Percentiles rank a stretch among this genome's conserved stretches.
Evolutionary conservation across 2,329 filamentous ascomycete species (phyloP).

Genomic region (Shiraia sp.): DNA sequence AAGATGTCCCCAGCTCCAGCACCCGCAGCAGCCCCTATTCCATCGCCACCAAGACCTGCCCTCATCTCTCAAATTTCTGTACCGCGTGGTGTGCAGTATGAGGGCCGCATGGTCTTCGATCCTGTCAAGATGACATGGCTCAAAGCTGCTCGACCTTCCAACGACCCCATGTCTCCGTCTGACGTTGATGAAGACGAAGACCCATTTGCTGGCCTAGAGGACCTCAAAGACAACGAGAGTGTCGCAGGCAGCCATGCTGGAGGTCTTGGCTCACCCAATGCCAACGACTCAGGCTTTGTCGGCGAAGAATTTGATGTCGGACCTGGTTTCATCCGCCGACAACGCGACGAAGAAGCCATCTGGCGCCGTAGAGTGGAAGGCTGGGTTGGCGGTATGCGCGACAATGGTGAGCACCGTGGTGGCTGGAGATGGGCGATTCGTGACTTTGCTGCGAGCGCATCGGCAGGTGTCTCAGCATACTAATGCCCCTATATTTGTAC

Average conservation of each 20-base stretch:
- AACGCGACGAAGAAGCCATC: conserved; percentile 86
- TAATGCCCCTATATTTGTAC: conserved; percentile 4
- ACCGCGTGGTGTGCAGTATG: conserved; percentile 83
- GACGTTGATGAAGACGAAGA: conserved; percentile 86
- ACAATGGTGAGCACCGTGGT: conserved; percentile 47
- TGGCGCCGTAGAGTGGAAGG: conserved; percentile 87
- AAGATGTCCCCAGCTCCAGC: conserved; percentile 40
- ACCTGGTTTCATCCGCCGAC: conserved; percentile 86
- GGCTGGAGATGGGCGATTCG: conserved; percentile 78
- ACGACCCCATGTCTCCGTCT: conserved; percentile 43
- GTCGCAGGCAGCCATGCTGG: conserved; percentile 31
- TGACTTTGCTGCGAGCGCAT: conserved; percentile 46
- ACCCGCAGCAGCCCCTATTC: conserved; percentile 50
- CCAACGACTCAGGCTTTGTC: conserved; percentile 55
- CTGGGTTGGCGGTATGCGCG: conserved; percentile 70
- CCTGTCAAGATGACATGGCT: conserved; percentile 98
- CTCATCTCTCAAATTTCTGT: conserved; percentile 88
- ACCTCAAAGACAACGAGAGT: conserved; percentile 71
- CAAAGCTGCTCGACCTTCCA: conserved; percentile 61
- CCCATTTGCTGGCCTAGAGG: conserved; percentile 92
- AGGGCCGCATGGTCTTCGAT: conserved; percentile 98
- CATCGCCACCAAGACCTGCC: conserved; percentile 64
- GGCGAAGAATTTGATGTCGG: conserved; percentile 98
- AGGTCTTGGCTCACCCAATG: conserved; percentile 20
- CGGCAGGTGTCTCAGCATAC: conserved; percentile 8